Base-by-base conservation (phyloP, 345 rosid species). In the Citrus medica region DNA sequence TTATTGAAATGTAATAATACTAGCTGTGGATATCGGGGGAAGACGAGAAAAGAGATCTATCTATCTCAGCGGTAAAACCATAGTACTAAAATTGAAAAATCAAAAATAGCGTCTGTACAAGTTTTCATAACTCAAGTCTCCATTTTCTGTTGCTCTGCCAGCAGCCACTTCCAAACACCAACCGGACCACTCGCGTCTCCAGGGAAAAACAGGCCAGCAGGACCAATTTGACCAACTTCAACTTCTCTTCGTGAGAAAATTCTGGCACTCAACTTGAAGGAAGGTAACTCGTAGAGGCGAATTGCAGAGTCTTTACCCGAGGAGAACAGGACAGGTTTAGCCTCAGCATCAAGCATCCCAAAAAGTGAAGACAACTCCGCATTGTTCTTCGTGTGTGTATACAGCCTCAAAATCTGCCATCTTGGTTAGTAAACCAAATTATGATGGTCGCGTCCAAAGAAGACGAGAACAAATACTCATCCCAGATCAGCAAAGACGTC, bases 381-480 rank as follows among this genome's bases (percentile, higher is more conserved):
- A 27, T 4, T 24, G 66, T 38, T 82, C 84, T 17, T 58, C 7
- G 24, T 51, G 76, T 19, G 74, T 69, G 55, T 74, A 61, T 17
- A 68, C 61, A 14, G 4, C 69, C 24, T 77, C 84, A 28, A 82
- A 38, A 30, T 9, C 24, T 62, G 3, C 78, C 78, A 30, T 30
- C 32, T 30, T 30, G 32, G 32, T 30, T 30, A 30, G 32, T 30
- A 30, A 30, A 30, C 32, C 32, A 30, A 30, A 30, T 30, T 30
- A 2, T 30, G 32, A 30, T 30, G 32, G 32, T 30, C 32, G 2
- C 32, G 32, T 30, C 32, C 32, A 30, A 30, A 0, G 32, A 30
- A 30, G 32, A 30, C 32, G 3, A 30, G 32, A 30, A 30, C 32
- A 30, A 30, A 30, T 30, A 30, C 32, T 30, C 32, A 30, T 30